Conservation (phyloP, 2,329 filamentous ascomycete genomes). For the Clonostachys rosea region DNA sequence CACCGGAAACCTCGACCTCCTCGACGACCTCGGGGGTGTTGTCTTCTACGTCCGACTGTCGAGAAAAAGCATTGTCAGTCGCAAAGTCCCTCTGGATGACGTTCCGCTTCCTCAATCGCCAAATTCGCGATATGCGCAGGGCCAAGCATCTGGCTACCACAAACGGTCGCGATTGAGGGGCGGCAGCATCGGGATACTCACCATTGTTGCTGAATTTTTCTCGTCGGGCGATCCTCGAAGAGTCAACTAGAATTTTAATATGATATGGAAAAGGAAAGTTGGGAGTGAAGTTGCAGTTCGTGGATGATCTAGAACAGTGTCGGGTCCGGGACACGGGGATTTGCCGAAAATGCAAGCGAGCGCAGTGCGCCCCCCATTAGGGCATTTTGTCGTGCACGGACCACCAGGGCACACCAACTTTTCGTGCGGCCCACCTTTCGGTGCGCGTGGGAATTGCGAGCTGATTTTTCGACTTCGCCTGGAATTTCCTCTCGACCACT, state of each 20-base stretch:
- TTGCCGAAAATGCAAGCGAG: constrained; percentile 22
- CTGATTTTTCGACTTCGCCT: constrained; percentile 8
- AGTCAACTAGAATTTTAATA: constrained; percentile 33
- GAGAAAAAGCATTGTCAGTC: constrained; percentile 5
- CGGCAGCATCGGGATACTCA: constrained; percentile 28
- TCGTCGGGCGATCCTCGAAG: constrained; percentile 68
- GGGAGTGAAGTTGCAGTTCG: constrained; percentile 12
- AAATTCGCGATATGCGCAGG: background rate
- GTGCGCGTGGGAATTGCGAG: background rate
- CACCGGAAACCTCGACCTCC: constrained; percentile 95
- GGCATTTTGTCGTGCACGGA: constrained; percentile 37
- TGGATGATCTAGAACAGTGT: too few relatives aligned
- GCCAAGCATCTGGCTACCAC: background rate
- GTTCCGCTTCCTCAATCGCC: constrained; percentile 1
- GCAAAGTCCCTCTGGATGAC: constrained; percentile 9
- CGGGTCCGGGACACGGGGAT: constrained; percentile 15
- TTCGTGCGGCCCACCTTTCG: background rate
- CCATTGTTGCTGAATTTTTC: constrained; percentile 53
- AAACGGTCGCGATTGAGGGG: too few relatives aligned
- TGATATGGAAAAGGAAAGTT: constrained; percentile 16
- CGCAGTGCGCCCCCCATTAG: constrained; percentile 27
- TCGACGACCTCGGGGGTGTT: constrained; percentile 77
- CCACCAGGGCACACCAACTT: constrained; percentile 32
- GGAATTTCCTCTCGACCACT: constrained; percentile 1
- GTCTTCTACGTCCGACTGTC: constrained; percentile 99